phyloP scores from a whole-genome alignment of 2,329 filamentous ascomycete genomes.

The Monilinia fructigena region DNA sequence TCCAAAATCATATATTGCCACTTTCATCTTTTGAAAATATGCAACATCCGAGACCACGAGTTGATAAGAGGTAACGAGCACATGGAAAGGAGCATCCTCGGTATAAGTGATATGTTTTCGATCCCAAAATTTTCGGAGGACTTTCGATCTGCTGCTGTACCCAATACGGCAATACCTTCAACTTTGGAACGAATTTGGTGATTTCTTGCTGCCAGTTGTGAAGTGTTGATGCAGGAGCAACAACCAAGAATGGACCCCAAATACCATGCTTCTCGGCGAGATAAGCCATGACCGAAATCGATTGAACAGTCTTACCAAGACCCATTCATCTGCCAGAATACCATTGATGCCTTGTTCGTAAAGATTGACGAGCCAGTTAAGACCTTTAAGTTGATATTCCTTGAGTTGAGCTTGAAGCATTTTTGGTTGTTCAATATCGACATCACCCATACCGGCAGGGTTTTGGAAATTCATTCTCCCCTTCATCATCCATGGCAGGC shows the following conservation, averaged over 20 bases:
- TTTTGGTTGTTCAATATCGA: conserved; percentile 91
- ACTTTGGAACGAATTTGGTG: conserved; percentile 84
- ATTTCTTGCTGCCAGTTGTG: conserved; percentile 99
- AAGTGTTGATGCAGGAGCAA: conserved; percentile 90
- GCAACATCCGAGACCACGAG: conserved; percentile 92
- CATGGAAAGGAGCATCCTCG: conserved; percentile 90
- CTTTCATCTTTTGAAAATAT: conserved; percentile 98
- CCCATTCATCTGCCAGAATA: conserved; percentile 99
- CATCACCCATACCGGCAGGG: conserved; percentile 88
- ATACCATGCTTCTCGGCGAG: conserved; percentile 96
- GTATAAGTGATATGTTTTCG: conserved; percentile 95
- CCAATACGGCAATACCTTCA: conserved; percentile 98
- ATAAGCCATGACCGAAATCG: conserved; percentile 98
- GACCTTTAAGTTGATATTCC: conserved; percentile 97
- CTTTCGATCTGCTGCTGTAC: conserved; percentile 91
- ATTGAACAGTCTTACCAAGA: conserved; percentile 98
- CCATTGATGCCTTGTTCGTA: conserved; percentile 99
- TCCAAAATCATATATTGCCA: conserved; percentile 99
- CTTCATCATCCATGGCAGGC: conserved; percentile 79
- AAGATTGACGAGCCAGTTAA: conserved; percentile 98
- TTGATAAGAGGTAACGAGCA: conserved; percentile 95
- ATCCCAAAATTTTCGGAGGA: conserved; percentile 98
- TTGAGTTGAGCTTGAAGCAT: conserved; percentile 92
- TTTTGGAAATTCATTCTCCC: conserved; percentile 99
- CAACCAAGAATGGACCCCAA: conserved; percentile 96